Evolutionary conservation across 331 rosid genomes (phyloP).

Genomic region (Malus hybrid): DNA sequence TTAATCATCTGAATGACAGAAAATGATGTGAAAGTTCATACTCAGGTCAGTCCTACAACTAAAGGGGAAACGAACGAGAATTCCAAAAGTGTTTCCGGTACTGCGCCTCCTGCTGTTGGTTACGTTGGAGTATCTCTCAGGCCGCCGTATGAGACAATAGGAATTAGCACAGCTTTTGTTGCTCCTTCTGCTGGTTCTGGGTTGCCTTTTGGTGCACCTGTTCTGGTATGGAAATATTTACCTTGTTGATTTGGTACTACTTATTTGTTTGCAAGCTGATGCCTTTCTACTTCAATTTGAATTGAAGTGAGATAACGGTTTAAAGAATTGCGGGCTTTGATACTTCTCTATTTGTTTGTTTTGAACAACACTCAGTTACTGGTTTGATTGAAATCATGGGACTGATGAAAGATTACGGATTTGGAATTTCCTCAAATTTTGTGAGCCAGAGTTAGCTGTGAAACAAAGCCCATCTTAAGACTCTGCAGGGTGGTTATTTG

Average conservation of each 20-base stretch:
- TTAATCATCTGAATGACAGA: slow-evolving; percentile 3
- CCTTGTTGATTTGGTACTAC: neutral
- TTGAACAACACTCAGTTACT: neutral
- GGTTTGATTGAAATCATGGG: slow-evolving; percentile 1
- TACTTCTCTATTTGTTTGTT: neutral
- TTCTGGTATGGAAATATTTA: slow-evolving; percentile 9
- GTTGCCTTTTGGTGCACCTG: slow-evolving; percentile 6
- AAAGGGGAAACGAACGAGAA: slow-evolving; percentile 2
- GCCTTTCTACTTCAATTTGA: neutral
- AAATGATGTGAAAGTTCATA: neutral
- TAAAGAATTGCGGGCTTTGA: neutral
- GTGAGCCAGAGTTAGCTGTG: slow-evolving; percentile 6
- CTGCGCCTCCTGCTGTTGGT: neutral
- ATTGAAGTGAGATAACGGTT: neutral
- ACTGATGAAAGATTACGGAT: slow-evolving; percentile 7
- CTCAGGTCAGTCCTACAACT: slow-evolving; percentile 3
- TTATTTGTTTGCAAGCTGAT: neutral
- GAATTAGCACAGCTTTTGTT: neutral
- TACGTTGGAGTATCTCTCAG: neutral
- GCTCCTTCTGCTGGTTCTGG: slow-evolving; percentile 13
- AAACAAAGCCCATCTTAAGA: slow-evolving; percentile 8
- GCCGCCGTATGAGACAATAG: slow-evolving; percentile 2
- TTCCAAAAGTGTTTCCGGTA: neutral
- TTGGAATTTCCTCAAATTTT: slow-evolving; percentile 15
- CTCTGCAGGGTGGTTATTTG: slow-evolving; percentile 7